phyloP scores from a whole-genome alignment of 2,329 filamentous ascomycete genomes.

The Verticillium klebahnii region DNA sequence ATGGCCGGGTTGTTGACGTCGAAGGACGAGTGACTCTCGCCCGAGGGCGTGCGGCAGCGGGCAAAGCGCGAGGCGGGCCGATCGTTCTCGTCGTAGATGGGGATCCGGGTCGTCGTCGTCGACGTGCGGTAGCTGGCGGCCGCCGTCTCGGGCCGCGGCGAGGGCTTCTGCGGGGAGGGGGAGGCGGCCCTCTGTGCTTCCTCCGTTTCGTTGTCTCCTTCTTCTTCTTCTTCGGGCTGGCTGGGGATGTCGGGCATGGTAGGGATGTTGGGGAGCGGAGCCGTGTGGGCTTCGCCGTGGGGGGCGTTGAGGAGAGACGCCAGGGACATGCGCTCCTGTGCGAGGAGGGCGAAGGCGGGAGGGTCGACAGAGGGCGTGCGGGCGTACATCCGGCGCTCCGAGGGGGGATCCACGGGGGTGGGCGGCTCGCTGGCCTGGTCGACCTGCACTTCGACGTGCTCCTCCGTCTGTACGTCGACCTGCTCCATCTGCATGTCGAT shows the following conservation, averaged over 20 bases:
- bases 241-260: constrained; percentile 33
- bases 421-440: constrained; percentile 21
- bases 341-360: constrained; percentile 51
- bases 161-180: background rate
- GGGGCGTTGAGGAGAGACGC: constrained; percentile 58
- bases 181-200: background rate
- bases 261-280: constrained; percentile 33
- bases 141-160: constrained; percentile 35
- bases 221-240: constrained; percentile 3
- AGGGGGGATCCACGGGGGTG: constrained; percentile 25
- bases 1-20: constrained; percentile 54
- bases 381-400: constrained; percentile 39
- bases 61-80: constrained; percentile 32
- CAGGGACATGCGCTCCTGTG: constrained; percentile 52
- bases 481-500: constrained; percentile 6
- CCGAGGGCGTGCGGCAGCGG: constrained; percentile 40
- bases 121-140: constrained; percentile 42
- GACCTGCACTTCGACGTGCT: background rate
- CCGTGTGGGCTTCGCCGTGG: constrained; percentile 30
- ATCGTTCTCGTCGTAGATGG: constrained; percentile 40
- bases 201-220: constrained; percentile 5
- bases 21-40: constrained; percentile 36
- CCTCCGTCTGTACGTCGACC: constrained; percentile 7
- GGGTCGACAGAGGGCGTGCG: constrained; percentile 60
- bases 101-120: constrained; percentile 47